Conservation (phyloP, 129 eudicot species). For the Heracleum sosnowskyi region DNA sequence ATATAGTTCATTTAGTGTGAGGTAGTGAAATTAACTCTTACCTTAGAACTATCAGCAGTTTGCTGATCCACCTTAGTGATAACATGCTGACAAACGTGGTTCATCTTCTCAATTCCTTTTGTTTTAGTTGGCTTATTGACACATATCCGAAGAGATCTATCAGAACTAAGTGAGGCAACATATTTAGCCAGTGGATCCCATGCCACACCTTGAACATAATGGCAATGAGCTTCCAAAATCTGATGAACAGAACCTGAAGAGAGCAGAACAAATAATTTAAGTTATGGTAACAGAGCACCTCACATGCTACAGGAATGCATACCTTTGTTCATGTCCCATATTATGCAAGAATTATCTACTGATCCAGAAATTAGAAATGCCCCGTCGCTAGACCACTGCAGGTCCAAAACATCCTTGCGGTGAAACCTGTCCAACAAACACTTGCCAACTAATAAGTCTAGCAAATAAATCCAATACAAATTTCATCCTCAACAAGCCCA, state of each 20-base stretch:
- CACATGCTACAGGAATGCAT: neutral
- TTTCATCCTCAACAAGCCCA: neutral
- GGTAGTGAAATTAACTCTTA: conserved; percentile 15
- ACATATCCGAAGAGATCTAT: conserved; percentile 80
- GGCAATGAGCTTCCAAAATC: conserved; percentile 88
- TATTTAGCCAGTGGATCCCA: conserved; percentile 91
- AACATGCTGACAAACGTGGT: conserved; percentile 78
- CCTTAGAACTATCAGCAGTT: conserved; percentile 67
- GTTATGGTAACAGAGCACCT: conserved; percentile 10
- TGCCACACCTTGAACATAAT: conserved; percentile 97
- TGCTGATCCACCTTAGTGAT: conserved; percentile 70
- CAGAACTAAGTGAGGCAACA: conserved; percentile 94
- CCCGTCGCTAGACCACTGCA: conserved; percentile 91
- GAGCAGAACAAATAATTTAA: conserved; percentile 8
- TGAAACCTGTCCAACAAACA: conserved; percentile 63
- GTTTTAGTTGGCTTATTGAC: conserved; percentile 66
- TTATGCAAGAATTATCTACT: conserved; percentile 92
- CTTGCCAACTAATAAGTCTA: conserved; percentile 21
- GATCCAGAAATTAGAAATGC: conserved; percentile 88
- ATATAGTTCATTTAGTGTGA: neutral
- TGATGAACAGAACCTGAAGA: conserved; percentile 89
- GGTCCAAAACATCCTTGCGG: conserved; percentile 86
- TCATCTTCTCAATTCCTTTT: conserved; percentile 64
- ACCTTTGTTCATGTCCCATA: conserved; percentile 98
- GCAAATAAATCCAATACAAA: neutral